Evolutionary conservation across 805 yeast species (phyloP).

Genomic region (Torulaspora delbrueckii): DNA sequence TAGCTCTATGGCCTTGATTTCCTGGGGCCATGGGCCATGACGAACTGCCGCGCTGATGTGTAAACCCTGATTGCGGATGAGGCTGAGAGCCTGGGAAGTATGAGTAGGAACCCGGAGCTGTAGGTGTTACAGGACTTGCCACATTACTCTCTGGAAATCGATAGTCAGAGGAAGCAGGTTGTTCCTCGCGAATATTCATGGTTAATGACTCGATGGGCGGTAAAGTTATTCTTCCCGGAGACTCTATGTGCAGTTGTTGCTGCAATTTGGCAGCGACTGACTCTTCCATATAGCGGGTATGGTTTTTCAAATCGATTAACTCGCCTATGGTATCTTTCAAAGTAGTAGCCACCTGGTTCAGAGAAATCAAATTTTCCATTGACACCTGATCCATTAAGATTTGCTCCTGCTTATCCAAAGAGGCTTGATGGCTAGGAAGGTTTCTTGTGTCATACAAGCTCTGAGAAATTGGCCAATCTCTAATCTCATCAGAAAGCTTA

Average conservation of each 20-base stretch:
- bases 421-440: neutral
- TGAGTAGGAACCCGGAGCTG: neutral
- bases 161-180: constrained; percentile 3
- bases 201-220: constrained; percentile 14
- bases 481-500: constrained; percentile 10
- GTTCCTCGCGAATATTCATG: constrained; percentile 7
- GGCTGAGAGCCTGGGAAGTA: neutral
- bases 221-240: constrained; percentile 8
- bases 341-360: constrained; percentile 5
- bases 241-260: constrained; percentile 1
- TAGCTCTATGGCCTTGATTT: constrained; percentile 4
- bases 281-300: constrained; percentile 9
- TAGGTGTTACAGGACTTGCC: neutral
- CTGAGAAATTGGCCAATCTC: constrained; percentile 14
- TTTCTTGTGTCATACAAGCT: neutral
- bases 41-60: constrained; percentile 2
- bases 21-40: constrained; percentile 7
- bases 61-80: neutral
- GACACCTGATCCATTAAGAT: constrained; percentile 8
- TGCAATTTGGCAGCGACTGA: constrained; percentile 9
- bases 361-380: constrained; percentile 8
- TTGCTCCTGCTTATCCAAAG: neutral
- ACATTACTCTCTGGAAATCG: constrained; percentile 6
- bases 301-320: constrained; percentile 10
- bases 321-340: constrained; percentile 9